phyloP scores from a whole-genome alignment of 768 basidiomycete species.

The Lactarius pseudohatsudake region DNA sequence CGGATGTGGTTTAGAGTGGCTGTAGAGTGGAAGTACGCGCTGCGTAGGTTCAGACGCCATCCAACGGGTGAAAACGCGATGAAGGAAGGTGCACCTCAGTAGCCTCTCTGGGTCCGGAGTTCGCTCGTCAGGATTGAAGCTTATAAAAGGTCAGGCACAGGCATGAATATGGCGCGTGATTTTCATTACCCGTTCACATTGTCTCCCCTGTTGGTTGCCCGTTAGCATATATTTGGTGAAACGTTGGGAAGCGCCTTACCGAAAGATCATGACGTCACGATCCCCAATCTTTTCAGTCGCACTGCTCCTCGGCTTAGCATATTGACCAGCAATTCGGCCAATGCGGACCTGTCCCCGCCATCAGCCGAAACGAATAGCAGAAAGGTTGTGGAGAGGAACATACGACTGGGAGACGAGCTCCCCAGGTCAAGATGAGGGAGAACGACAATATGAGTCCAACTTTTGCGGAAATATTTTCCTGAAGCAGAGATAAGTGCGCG shows the following conservation, averaged over 20 bases:
- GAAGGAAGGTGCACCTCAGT: slow-evolving; percentile 51
- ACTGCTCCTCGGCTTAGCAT: slow-evolving; percentile 91
- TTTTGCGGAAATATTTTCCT: slow-evolving; percentile 87
- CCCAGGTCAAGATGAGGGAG: slow-evolving; percentile 93
- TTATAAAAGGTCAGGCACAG: slow-evolving; percentile 33
- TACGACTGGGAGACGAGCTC: slow-evolving; percentile 90
- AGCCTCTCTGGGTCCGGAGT: slow-evolving; percentile 89
- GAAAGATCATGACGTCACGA: slow-evolving; percentile 79
- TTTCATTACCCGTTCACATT: slow-evolving; percentile 83
- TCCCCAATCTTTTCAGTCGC: slow-evolving; percentile 75
- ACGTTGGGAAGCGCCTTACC: slow-evolving; percentile 41
- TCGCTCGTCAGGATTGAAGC: slow-evolving; percentile 72
- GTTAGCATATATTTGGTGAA: not conserved
- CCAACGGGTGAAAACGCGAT: not conserved
- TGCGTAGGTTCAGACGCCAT: slow-evolving; percentile 33
- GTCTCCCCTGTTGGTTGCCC: slow-evolving; percentile 69
- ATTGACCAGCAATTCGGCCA: slow-evolving; percentile 94
- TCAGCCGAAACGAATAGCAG: slow-evolving; percentile 22
- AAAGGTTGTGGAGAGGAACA: slow-evolving; percentile 31
- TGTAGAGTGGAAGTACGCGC: slow-evolving; percentile 95
- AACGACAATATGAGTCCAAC: slow-evolving; percentile 92
- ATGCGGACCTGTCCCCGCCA: slow-evolving; percentile 58
- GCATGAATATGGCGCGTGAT: not conserved
- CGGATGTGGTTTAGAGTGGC: slow-evolving; percentile 93
- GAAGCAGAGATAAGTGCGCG: not conserved